Evolutionary conservation across 2,329 filamentous ascomycete genomes (phyloP).

Genomic region (Nakataea oryzae): DNA sequence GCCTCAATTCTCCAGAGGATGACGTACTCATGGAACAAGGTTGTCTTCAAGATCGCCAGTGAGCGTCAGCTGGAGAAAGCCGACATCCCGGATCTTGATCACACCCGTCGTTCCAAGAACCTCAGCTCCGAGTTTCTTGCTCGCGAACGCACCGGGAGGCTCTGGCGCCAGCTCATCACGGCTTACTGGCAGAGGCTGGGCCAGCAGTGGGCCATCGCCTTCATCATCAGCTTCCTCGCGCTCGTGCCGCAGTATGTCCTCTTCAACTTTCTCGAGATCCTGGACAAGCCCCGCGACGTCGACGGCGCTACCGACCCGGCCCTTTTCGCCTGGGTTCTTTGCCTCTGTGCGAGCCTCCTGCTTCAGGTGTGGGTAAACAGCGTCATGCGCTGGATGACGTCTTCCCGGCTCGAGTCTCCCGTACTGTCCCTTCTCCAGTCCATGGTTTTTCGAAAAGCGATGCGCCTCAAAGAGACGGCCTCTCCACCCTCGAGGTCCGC

Average conservation of each 20-base stretch:
- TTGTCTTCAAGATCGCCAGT: slow-evolving; percentile 18
- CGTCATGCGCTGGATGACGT: slow-evolving; percentile 21
- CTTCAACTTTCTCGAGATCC: slow-evolving; percentile 21
- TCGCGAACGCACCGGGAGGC: slow-evolving; percentile 11
- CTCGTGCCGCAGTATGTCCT: slow-evolving; percentile 23
- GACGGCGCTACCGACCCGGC: slow-evolving; percentile 10
- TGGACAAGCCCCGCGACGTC: slow-evolving; percentile 13
- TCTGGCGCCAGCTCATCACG: slow-evolving; percentile 22
- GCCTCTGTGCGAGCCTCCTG: slow-evolving; percentile 17
- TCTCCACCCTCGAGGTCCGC: slow-evolving; percentile 5
- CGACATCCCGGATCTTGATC: slow-evolving; percentile 21
- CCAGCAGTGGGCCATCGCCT: slow-evolving; percentile 19
- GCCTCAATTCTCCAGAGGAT: slow-evolving; percentile 17
- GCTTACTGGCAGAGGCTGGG: slow-evolving; percentile 15
- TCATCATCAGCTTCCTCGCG: slow-evolving; percentile 17
- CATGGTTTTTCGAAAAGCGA: slow-evolving; percentile 23
- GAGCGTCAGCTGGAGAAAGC: slow-evolving; percentile 18
- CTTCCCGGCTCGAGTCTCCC: slow-evolving; percentile 19
- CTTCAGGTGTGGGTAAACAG: slow-evolving; percentile 20
- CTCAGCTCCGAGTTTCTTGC: slow-evolving; percentile 13
- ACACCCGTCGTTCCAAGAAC: slow-evolving; percentile 16
- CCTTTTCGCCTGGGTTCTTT: slow-evolving; percentile 20
- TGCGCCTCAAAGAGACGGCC: slow-evolving; percentile 21
- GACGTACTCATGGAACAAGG: slow-evolving; percentile 20
- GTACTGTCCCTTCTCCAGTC: slow-evolving; percentile 20